Conservation (phyloP, 1,284 basidiomycete species). For the Sphagnurus paluster region DNA sequence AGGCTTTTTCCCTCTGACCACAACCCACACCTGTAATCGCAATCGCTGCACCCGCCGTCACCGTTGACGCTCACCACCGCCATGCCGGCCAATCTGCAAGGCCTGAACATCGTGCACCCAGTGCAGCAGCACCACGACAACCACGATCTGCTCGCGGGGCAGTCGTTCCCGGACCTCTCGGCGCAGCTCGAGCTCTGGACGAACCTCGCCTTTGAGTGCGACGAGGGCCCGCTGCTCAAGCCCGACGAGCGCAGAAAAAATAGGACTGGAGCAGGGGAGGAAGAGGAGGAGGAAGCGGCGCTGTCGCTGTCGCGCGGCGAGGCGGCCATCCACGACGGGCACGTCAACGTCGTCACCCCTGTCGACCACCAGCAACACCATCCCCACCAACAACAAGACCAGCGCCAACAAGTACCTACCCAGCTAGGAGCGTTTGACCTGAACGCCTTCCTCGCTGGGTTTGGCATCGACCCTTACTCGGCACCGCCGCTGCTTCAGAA, state of each 20-base stretch:
- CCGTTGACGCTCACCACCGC: conserved; percentile 10
- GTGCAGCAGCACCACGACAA: conserved; percentile 42
- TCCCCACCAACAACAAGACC: too few relatives aligned
- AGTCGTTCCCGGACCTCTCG: conserved; percentile 68
- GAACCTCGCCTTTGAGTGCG: conserved; percentile 75
- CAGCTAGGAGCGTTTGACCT: conserved; percentile 47
- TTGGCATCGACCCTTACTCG: conserved; percentile 61
- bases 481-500: conserved; percentile 25
- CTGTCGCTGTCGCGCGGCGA: conserved; percentile 34
- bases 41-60: not conserved
- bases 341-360: conserved; percentile 58
- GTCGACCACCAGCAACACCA: conserved; percentile 32
- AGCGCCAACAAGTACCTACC: too few relatives aligned
- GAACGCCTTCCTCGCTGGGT: conserved; percentile 54
- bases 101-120: conserved; percentile 74
- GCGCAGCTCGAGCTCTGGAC: conserved; percentile 86
- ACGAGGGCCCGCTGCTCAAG: conserved; percentile 52
- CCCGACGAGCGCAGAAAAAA: conserved; percentile 34
- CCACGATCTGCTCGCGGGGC: conserved; percentile 60
- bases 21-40: too few relatives aligned
- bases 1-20: conserved; percentile 3
- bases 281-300: conserved; percentile 33
- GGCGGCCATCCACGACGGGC: conserved; percentile 51
- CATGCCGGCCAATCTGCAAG: conserved; percentile 66
- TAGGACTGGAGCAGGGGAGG: conserved; percentile 46